Evolutionary conservation across 495 filamentous ascomycete genomes (phyloP).

Genomic region (Hypoxylon lenormandii): DNA sequence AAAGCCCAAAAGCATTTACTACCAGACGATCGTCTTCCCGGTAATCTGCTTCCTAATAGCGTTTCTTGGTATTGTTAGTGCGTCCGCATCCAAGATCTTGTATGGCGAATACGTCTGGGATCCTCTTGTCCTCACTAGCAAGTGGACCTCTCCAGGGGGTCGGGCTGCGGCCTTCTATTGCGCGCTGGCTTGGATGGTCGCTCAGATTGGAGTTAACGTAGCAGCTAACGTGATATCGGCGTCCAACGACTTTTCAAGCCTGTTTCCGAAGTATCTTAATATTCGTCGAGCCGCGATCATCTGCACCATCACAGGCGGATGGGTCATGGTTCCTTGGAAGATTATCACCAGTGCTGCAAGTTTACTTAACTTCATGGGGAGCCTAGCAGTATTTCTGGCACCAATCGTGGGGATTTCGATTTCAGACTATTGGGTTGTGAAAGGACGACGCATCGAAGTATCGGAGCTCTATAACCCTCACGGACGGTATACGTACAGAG

Average conservation of each 20-base stretch:
- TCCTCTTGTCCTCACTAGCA: neutral
- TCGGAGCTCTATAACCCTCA: conserved; percentile 51
- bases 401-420: conserved; percentile 57
- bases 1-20: conserved; percentile 2
- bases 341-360: conserved; percentile 56
- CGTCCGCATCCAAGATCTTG: neutral
- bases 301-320: neutral
- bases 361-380: conserved; percentile 56
- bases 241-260: conserved; percentile 6
- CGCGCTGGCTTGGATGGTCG: conserved; percentile 4
- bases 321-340: conserved; percentile 57
- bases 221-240: conserved; percentile 5
- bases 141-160: conserved; percentile 5
- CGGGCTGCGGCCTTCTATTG: conserved; percentile 14
- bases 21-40: conserved; percentile 4
- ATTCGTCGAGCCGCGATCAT: conserved; percentile 6
- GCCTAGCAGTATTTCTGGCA: conserved; percentile 57
- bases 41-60: conserved; percentile 3
- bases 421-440: conserved; percentile 58
- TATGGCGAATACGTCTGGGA: conserved; percentile 8
- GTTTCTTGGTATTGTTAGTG: conserved; percentile 6
- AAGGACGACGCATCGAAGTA: conserved; percentile 47
- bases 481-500: conserved; percentile 51
- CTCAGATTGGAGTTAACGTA: conserved; percentile 4
- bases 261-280: conserved; percentile 6